These are phyloP conservation scores for Furcasterigmium furcatum DNA, from an alignment of 2,329 filamentous ascomycete genomes.

Conservation along the genomic window DNA sequence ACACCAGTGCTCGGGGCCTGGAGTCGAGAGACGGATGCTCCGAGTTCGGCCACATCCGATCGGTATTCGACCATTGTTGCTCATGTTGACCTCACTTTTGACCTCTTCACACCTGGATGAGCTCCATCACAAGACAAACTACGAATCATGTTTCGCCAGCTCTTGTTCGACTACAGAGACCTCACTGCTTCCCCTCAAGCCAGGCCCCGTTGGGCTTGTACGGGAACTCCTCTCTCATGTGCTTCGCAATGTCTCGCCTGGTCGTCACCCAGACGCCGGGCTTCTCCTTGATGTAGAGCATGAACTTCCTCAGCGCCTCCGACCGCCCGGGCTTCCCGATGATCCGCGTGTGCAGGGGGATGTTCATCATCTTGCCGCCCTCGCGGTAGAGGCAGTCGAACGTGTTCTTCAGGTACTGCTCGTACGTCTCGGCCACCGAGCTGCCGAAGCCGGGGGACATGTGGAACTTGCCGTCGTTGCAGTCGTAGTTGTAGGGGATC, in stretches of 20 bases:
- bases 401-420: conserved; percentile 35
- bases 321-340: conserved; percentile 34
- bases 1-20: no score
- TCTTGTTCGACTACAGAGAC: no score
- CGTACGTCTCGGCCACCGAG: conserved; percentile 30
- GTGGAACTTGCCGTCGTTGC: conserved; percentile 39
- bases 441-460: conserved; percentile 37
- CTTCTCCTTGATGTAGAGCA: conserved; percentile 31
- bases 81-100: no score
- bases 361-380: conserved; percentile 38
- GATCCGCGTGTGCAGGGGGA: conserved; percentile 34
- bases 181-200: no score
- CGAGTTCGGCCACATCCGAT: no score
- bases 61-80: no score
- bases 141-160: no score
- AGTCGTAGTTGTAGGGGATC: conserved; percentile 32
- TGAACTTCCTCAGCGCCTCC: conserved; percentile 33
- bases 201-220: conserved; percentile 23
- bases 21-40: no score
- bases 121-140: no score
- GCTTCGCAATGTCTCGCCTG: conserved; percentile 35
- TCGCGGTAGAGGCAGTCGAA: conserved; percentile 36
- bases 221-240: conserved; percentile 32
- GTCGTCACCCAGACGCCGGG: conserved; percentile 40
- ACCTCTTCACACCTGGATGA: no score